These are phyloP conservation scores for Fusarium torulosum DNA, from an alignment of 2,329 filamentous ascomycete species.

Conservation along the genomic window DNA sequence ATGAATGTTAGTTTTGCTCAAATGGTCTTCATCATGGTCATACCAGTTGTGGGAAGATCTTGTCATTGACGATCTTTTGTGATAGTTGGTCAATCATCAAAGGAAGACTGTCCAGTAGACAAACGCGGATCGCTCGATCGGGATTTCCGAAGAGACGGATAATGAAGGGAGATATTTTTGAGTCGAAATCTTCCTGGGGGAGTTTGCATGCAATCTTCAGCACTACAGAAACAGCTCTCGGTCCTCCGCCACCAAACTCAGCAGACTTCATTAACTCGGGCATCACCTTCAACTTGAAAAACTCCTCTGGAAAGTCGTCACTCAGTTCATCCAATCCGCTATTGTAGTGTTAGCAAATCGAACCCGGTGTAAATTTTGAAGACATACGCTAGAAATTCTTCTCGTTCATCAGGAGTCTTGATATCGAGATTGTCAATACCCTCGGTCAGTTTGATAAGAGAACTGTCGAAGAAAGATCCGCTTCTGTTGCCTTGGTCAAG, in stretches of 20 bases:
- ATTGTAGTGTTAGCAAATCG: constrained; percentile 51
- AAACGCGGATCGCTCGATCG: constrained; percentile 91
- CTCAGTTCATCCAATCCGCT: constrained; percentile 85
- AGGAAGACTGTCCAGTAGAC: constrained; percentile 87
- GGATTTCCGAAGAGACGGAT: constrained; percentile 90
- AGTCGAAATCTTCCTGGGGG: constrained; percentile 88
- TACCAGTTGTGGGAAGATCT: constrained; percentile 95
- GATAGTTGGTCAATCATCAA: constrained; percentile 91
- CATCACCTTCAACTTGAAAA: constrained; percentile 96
- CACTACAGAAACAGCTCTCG: constrained; percentile 88
- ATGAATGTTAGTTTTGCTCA: constrained; percentile 44
- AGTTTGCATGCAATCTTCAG: constrained; percentile 93
- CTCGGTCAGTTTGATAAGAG: constrained; percentile 91
- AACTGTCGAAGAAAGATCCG: constrained; percentile 92
- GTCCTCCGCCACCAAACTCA: constrained; percentile 96
- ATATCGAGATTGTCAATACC: constrained; percentile 93
- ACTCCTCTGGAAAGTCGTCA: constrained; percentile 96
- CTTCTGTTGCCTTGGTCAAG: constrained; percentile 86
- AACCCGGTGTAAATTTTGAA: too few species aligned
- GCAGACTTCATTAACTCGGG: constrained; percentile 97
- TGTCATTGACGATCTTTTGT: constrained; percentile 92
- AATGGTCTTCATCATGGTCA: constrained; percentile 34
- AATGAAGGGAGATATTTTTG: constrained; percentile 85
- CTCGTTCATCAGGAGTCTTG: constrained; percentile 85
- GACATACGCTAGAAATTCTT: constrained; percentile 79